phyloP scores from a whole-genome alignment of 1,139 yeast genomes.

The Yamadazyma songkhlaensis region DNA sequence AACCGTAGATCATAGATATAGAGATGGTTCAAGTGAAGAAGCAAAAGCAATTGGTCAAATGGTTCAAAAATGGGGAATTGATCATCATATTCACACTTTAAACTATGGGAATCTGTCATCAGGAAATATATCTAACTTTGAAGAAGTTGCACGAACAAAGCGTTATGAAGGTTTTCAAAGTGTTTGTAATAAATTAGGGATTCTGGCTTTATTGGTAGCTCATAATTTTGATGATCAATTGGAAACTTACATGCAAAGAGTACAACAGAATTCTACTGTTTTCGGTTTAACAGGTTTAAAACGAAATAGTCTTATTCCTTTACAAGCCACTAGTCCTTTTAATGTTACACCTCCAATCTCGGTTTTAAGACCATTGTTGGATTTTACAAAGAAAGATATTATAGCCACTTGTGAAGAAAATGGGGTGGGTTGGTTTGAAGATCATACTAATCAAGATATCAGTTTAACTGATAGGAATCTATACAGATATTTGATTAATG shows the following conservation, averaged over 20 bases:
- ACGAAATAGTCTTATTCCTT: constrained; percentile 24
- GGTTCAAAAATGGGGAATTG: constrained; percentile 36
- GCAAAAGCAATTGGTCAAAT: constrained; percentile 38
- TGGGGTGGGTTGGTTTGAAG: constrained; percentile 62
- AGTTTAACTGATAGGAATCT: constrained; percentile 55
- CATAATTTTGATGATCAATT: constrained; percentile 72
- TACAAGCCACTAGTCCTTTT: constrained; percentile 16
- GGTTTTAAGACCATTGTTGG: constrained; percentile 55
- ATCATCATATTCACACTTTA: constrained; percentile 37
- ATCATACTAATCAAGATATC: constrained; percentile 56
- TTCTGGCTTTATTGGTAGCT: constrained; percentile 48
- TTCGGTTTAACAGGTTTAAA: constrained; percentile 55
- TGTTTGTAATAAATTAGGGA: constrained; percentile 28
- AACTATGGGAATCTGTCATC: constrained; percentile 23
- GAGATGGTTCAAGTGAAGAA: constrained; percentile 48
- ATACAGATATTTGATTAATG: constrained; percentile 32
- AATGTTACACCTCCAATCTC: constrained; percentile 15
- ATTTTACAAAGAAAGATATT: constrained; percentile 41
- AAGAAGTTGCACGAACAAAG: constrained; percentile 53
- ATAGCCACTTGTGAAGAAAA: constrained; percentile 41
- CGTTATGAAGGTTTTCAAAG: constrained; percentile 45
- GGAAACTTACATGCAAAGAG: constrained; percentile 64
- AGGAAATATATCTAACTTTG: constrained; percentile 39
- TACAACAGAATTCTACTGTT: constrained; percentile 52
- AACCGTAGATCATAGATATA: constrained; percentile 57